phyloP scores from a whole-genome alignment of 768 basidiomycete species.

The Hericium erinaceus region DNA sequence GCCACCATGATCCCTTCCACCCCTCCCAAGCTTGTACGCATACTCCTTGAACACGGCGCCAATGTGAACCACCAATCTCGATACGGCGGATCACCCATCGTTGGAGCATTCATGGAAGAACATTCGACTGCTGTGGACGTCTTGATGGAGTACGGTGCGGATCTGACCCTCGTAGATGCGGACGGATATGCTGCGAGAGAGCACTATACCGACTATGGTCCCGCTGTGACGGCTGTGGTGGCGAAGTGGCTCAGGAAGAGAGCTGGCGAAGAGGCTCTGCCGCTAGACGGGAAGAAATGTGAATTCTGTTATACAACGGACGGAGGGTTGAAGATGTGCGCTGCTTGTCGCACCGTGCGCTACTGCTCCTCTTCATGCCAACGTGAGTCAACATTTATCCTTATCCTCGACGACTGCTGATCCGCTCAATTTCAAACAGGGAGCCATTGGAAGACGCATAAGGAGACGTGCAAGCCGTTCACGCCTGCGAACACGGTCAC shows the following conservation, averaged over 20 bases:
- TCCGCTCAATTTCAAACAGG: slow-evolving; percentile 21
- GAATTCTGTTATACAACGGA: slow-evolving; percentile 29
- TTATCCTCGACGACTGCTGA: no score
- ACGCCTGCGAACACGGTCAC: slow-evolving; percentile 33
- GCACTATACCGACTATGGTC: slow-evolving; percentile 26
- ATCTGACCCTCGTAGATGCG: slow-evolving; percentile 29
- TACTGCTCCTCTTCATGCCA: slow-evolving; percentile 52
- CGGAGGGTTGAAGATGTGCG: slow-evolving; percentile 36
- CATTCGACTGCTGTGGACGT: slow-evolving; percentile 25
- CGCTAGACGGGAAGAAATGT: slow-evolving; percentile 35
- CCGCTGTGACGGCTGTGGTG: slow-evolving; percentile 34
- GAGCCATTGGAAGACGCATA: slow-evolving; percentile 41
- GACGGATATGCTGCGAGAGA: slow-evolving; percentile 28
- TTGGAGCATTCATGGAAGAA: slow-evolving; percentile 21
- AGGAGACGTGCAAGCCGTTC: slow-evolving; percentile 38
- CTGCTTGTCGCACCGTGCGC: slow-evolving; percentile 38
- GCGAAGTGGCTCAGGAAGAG: slow-evolving; percentile 39
- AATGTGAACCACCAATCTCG: slow-evolving; percentile 39
- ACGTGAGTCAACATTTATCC: slow-evolving; percentile 23
- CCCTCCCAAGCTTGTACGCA: slow-evolving; percentile 24
- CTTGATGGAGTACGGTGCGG: slow-evolving; percentile 41
- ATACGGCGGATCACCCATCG: slow-evolving; percentile 37
- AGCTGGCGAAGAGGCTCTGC: slow-evolving; percentile 29
- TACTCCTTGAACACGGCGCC: slow-evolving; percentile 36
- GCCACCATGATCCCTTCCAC: slow-evolving; percentile 23